Evolutionary conservation across 768 basidiomycete genomes (phyloP), one percentile per base, ranked within the genome.

Genomic region (Punctularia strigosozonata): DNA sequence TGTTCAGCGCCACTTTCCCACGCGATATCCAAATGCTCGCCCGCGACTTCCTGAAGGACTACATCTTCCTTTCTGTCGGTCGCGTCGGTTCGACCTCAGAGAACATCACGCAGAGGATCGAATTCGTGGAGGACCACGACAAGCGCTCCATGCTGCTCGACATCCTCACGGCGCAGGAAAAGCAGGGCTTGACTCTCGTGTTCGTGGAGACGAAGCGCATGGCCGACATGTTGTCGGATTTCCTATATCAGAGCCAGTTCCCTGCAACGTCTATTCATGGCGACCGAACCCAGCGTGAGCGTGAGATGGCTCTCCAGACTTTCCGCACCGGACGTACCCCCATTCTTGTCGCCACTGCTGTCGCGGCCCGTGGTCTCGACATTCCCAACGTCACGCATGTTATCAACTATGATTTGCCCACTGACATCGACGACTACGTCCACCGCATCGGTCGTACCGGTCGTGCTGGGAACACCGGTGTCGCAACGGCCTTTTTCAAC

Each of bases 181-280:
- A 73, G 43, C 68, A 14, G 22, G 90, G 90, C 24, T 68, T 98
- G 21, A 90, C 91, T 14, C 78, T 99, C 37, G 80, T 99, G 51
- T 99, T 99, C 59, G 94, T 98, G 44, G 95, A 99, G 73, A 99
- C 95, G 40, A 99, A 99, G 68, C 77, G 94, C 47, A 98, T 97
- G 91, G 95, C 95, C 22, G 95, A 99, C 52, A 86, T 85, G 78
- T 73, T 99, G 10, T 95, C 90, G 54, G 95, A 95, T 56, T 99
- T 92, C 73, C 69, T 99, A 50, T 77, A 87, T 64, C 55, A 62
- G 40, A 81, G 88, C 62, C 63, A 73, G 52, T 74, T 95, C 45
- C 79, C 81, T 21, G 90, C 95, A 10, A 98, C 94, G 1, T 95
- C 91, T 31, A 99, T 98, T 45, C 95, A 99, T 57, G 95, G 95